Evolutionary conservation across 352 stramenopile species (phyloP).

Genomic region (Globisporangium cederbergense): DNA sequence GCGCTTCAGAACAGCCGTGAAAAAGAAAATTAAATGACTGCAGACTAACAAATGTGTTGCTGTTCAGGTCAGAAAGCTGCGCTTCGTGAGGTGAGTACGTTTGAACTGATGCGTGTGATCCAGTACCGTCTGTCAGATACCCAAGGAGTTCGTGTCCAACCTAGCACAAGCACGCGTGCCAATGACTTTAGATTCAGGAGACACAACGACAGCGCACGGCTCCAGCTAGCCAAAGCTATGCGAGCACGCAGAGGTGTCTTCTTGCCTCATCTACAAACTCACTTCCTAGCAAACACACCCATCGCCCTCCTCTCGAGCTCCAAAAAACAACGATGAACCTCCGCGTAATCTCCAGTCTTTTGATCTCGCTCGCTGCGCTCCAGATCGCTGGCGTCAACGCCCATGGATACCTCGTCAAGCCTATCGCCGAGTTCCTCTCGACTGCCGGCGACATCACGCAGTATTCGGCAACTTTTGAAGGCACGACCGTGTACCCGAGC

Average conservation of each 20-base stretch:
- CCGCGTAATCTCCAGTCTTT: conserved; percentile 1
- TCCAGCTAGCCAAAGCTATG: neutral
- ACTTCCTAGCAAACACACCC: neutral
- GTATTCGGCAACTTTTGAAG: conserved; percentile 29
- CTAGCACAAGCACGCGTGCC: neutral
- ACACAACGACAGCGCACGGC: neutral
- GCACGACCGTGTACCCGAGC: conserved; percentile 22
- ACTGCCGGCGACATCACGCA: conserved; percentile 26
- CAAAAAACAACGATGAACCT: conserved; percentile 5
- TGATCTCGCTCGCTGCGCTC: neutral
- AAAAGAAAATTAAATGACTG: neutral
- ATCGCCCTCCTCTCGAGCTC: neutral
- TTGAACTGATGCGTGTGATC: conserved; percentile 4
- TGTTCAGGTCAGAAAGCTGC: neutral
- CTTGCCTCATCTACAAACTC: conserved; percentile 3
- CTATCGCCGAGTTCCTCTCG: conserved; percentile 18
- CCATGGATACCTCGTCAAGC: conserved; percentile 21
- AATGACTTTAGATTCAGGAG: neutral
- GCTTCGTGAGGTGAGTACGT: neutral
- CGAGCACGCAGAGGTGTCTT: neutral
- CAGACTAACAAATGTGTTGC: neutral
- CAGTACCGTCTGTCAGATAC: conserved; percentile 7
- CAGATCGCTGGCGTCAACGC: conserved; percentile 11
- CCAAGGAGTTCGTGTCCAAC: conserved; percentile 1
- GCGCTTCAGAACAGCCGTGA: neutral